A percentile compares a stretch with the other conserved stretches of the same genome.
Conservation (phyloP, 2,329 filamentous ascomycete species). For the Nemania sp. region DNA sequence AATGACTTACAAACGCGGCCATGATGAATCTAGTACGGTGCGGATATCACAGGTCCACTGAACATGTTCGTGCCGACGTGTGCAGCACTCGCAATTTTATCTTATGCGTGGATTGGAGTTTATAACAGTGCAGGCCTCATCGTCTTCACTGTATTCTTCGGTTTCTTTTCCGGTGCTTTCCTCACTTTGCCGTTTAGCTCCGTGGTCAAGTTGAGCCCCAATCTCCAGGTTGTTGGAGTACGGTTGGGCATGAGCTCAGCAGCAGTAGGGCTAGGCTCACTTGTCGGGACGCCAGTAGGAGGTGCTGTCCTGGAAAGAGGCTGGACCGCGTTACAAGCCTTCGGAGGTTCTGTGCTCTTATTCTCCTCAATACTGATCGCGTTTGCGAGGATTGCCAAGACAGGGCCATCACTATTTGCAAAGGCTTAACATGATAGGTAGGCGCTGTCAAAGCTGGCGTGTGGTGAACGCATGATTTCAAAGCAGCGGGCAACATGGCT, state of each 20-base stretch:
- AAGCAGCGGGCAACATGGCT: too few species aligned
- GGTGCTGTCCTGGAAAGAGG: constrained; percentile 52
- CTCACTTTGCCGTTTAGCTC: constrained; percentile 33
- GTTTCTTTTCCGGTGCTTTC: constrained; percentile 42
- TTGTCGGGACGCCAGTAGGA: constrained; percentile 55
- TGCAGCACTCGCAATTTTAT: constrained; percentile 37
- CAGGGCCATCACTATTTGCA: too few species aligned
- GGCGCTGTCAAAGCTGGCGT: too few species aligned
- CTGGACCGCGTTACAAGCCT: not conserved
- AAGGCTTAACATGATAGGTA: too few species aligned
- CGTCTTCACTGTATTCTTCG: constrained; percentile 41
- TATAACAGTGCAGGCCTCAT: constrained; percentile 33
- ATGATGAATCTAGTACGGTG: too few species aligned
- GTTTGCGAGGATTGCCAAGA: not conserved
- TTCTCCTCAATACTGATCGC: not conserved
- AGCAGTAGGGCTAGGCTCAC: constrained; percentile 49
- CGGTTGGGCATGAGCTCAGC: constrained; percentile 48
- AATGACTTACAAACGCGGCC: constrained; percentile 39
- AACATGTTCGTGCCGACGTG: constrained; percentile 37
- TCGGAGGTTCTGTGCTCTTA: not conserved
- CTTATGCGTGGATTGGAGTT: constrained; percentile 40
- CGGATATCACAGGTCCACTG: too few species aligned
- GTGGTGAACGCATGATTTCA: too few species aligned
- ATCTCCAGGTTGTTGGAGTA: constrained; percentile 40
- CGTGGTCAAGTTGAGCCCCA: constrained; percentile 30